Conservation (phyloP, 2,329 filamentous ascomycete genomes). For the Colletotrichum paranaense region DNA sequence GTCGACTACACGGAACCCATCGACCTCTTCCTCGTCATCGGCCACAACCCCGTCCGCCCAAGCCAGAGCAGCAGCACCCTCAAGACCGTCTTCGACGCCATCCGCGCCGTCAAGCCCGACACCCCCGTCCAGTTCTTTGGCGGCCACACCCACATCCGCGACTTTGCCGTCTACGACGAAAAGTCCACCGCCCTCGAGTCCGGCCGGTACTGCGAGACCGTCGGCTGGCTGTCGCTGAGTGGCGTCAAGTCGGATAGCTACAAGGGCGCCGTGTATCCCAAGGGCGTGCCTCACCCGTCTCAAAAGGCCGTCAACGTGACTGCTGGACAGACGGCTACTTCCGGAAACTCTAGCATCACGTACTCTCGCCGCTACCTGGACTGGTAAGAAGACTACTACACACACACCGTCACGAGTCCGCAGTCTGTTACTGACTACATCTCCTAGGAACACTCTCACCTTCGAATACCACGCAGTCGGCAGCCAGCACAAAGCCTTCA, state of each 20-base stretch:
- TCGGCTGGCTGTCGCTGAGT: constrained; percentile 74
- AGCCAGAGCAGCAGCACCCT: constrained; percentile 56
- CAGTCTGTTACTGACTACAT: neutral
- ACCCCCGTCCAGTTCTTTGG: constrained; percentile 74
- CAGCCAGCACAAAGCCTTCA: constrained; percentile 47
- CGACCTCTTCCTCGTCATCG: constrained; percentile 72
- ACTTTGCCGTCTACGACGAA: constrained; percentile 73
- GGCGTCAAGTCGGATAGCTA: constrained; percentile 62
- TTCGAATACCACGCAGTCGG: constrained; percentile 72
- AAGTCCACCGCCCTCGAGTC: constrained; percentile 71
- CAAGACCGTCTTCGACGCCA: constrained; percentile 63
- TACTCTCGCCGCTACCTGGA: constrained; percentile 74
- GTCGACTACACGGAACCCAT: constrained; percentile 64
- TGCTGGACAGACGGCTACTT: neutral
- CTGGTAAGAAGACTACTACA: constrained; percentile 71
- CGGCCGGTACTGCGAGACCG: constrained; percentile 75
- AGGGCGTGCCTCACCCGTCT: constrained; percentile 50
- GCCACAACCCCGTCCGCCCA: constrained; percentile 69
- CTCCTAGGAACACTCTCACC: constrained; percentile 40
- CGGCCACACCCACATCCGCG: constrained; percentile 73
- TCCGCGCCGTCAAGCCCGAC: constrained; percentile 65
- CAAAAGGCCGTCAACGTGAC: constrained; percentile 47
- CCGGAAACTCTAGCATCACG: constrained; percentile 47
- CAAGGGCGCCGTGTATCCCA: constrained; percentile 47
- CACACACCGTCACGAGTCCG: fast-evolving